Base-by-base conservation (phyloP, 73 alveolate genomes). In the Urostyla sp. region DNA sequence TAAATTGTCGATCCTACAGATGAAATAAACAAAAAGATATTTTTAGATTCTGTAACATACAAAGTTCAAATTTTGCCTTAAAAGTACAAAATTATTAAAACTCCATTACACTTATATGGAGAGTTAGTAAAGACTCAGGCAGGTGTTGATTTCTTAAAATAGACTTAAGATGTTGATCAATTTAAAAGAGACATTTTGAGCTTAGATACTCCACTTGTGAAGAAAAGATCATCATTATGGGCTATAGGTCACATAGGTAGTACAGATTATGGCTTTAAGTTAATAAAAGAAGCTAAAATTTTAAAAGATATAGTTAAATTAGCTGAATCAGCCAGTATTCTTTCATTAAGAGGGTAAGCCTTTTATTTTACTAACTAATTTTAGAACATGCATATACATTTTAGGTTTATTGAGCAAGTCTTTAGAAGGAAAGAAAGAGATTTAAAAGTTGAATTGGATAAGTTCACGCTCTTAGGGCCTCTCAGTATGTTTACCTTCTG, bases 211-310 rank as follows among this genome's bases (percentile, higher is more conserved):
- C 66, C 90, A 5, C 44, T 61, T 15, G 55, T 63, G 13, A 78
- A 56, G 48, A 75, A 50, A 53, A 73, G 90, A 63, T 81, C 91
- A 5, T 59, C 88, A 11, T 75, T 89, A 0, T 89, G 95, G 95
- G 72, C 91, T 3, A 43, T 89, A 6, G 95, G 92, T 8, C 91
- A 85, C 36, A 76, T 89, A 18, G 95, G 95, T 27, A 43, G 89
- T 24, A 21, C 85, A 20, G 92, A 89, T 54, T 32, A 36, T 57
- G 95, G 95, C 3, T 37, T 82, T 34, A 52, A 56, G 8, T 48
- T 85, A 2, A n/a, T 85, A 32, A 51, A 52, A 63, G 93, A 63
- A 32, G 37, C 72, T 7, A 84, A 66, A 6, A 34, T 85, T 3
- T 13, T 76, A 32, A 84, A 67, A 63, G 80, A 75, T 16, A 21